phyloP scores from a whole-genome alignment of 179 eudicot genomes.

The Vitellaria paradoxa region DNA sequence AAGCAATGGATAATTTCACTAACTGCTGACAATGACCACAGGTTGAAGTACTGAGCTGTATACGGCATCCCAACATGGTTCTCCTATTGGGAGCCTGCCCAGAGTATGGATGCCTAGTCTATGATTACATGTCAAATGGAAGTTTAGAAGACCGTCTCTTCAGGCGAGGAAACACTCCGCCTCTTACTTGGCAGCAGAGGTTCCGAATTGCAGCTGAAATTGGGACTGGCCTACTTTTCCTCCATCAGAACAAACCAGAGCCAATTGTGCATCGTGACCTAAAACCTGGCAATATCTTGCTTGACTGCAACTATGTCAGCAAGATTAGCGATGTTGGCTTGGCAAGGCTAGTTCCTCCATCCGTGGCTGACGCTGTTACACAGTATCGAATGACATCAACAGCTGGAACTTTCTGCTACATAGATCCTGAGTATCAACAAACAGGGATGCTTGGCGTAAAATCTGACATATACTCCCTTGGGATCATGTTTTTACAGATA shows the following conservation, averaged over 20 bases:
- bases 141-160: constrained; percentile 55
- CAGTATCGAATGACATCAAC: constrained; percentile 56
- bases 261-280: constrained; percentile 63
- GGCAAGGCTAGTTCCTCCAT: constrained; percentile 59
- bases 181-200: constrained; percentile 49
- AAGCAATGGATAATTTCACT: no score
- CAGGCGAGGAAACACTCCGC: constrained; percentile 34
- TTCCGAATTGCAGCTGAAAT: constrained; percentile 58
- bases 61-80: constrained; percentile 65
- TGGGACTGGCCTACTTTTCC: constrained; percentile 52
- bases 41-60: constrained; percentile 59
- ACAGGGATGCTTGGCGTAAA: constrained; percentile 58
- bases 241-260: constrained; percentile 61
- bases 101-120: constrained; percentile 57
- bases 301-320: constrained; percentile 53
- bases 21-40: constrained; percentile 7
- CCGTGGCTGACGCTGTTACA: constrained; percentile 42
- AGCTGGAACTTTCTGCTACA: constrained; percentile 62
- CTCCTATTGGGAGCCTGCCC: constrained; percentile 69
- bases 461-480: constrained; percentile 53
- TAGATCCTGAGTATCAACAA: constrained; percentile 64
- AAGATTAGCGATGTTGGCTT: constrained; percentile 61
- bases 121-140: constrained; percentile 61
- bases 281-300: constrained; percentile 52
- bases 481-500: constrained; percentile 53